Evolutionary conservation across 139 green algal genomes (phyloP), one percentile per base, ranked within the genome.

Genomic region (Micractinium sp.): DNA sequence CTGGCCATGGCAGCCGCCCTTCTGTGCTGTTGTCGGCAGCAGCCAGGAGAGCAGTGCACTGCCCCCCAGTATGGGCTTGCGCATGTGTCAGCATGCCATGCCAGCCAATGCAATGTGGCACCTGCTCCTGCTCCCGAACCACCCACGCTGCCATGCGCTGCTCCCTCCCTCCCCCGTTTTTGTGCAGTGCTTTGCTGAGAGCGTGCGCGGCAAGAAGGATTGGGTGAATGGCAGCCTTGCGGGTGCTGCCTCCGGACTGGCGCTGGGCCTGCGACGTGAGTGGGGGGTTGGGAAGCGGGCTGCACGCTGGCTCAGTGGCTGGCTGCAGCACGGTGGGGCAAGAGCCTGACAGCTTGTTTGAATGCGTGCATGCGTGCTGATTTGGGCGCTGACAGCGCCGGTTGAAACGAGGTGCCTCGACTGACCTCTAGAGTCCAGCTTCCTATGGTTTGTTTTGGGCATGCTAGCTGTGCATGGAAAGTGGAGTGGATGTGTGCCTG

Each of bases 151-250:
- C 80, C 71, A 16, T 27, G 1, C 14, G 41, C 53, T 41, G 25
- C 12, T 60, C 19, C 9, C 16, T 7, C 4, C 1, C 47, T 47
- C 29, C 18, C 15, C 47, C 29, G 18, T 56, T 29, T n/a, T n/a
- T 60, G 29, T 84, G 80, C 85, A 89, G 85, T 93, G 90, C 85
- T 80, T 88, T 85, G 82, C 85, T 27, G 90, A 93, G 87, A 89
- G 47, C 53, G 66, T 90, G 67, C 83, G 90, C 81, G 93, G 90
- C 71, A 93, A 94, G 84, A 93, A 92, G 86, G 93, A 95, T 63
- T 79, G 82, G 47, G 63, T 90, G 81, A 95, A 95, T 63, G 93
- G 93, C 13, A 79, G 87, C 3, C 47, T 94, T 33, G 93, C 85
- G 25, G 89, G 92, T 35, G 56, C 76, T 18, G 90, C 89, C 5